Conservation (phyloP, 371 early-diverging fungal genomes). For the Mortierella sp. region DNA sequence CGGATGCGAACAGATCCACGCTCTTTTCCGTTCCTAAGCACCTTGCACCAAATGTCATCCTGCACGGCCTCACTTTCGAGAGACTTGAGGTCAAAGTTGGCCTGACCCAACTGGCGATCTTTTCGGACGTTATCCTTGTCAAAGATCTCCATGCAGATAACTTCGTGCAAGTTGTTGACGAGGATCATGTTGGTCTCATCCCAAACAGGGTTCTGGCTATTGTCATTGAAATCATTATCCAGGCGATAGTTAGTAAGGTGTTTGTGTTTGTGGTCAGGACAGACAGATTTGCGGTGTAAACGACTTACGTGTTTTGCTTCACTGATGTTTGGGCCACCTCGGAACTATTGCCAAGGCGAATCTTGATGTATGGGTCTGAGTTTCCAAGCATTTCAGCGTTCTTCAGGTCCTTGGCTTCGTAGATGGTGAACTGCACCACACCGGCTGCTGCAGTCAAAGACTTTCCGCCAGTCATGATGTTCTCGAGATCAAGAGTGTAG, state of each 20-base stretch:
- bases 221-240: no score
- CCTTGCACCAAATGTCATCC: conserved; percentile 55
- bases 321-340: conserved; percentile 74
- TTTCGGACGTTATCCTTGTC: conserved; percentile 73
- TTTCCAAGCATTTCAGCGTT: conserved; percentile 82
- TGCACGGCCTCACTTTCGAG: conserved; percentile 63
- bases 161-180: conserved; percentile 70
- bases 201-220: conserved; percentile 81
- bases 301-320: conserved; percentile 59
- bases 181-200: conserved; percentile 81
- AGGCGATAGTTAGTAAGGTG: conserved; percentile 43
- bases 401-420: conserved; percentile 79
- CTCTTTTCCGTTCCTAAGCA: conserved; percentile 52
- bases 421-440: conserved; percentile 83
- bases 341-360: conserved; percentile 77
- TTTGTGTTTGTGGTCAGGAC: conserved; percentile 72
- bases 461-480: conserved; percentile 79
- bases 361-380: conserved; percentile 84
- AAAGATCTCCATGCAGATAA: conserved; percentile 75
- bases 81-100: conserved; percentile 60
- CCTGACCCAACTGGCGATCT: conserved; percentile 76
- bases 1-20: conserved; percentile 51
- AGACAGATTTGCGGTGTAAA: conserved; percentile 69
- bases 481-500: conserved; percentile 84
- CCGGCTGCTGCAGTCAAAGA: conserved; percentile 75